A percentile compares a stretch with the other conserved stretches of the same genome.
These are phyloP conservation scores for Globisporangium orthogonon DNA, from an alignment of 352 stramenopile genomes.

Conservation along the genomic window DNA sequence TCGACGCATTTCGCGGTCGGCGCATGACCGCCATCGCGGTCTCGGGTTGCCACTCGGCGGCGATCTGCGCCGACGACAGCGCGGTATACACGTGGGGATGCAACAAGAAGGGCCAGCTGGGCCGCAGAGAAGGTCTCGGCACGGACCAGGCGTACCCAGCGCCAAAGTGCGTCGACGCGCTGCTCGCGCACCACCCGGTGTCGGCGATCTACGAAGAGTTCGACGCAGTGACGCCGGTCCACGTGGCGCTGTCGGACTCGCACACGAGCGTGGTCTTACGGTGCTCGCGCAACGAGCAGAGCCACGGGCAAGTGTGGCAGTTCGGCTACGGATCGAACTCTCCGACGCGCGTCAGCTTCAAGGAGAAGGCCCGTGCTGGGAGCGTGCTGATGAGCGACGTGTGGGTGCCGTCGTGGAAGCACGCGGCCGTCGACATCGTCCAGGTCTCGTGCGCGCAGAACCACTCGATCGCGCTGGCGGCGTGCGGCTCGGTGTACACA, in stretches of 20 bases:
- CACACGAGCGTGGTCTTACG: constrained; percentile 67
- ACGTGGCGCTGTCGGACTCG: constrained; percentile 64
- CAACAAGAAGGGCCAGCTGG: constrained; percentile 76
- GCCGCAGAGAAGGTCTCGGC: constrained; percentile 66
- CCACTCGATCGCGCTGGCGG: constrained; percentile 70
- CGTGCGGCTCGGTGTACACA: constrained; percentile 59
- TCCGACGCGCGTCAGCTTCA: constrained; percentile 59
- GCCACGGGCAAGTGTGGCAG: constrained; percentile 69
- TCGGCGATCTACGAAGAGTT: constrained; percentile 59
- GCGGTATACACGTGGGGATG: constrained; percentile 72
- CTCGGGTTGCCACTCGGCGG: constrained; percentile 65
- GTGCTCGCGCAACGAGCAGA: constrained; percentile 45
- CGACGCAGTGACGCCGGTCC: constrained; percentile 28
- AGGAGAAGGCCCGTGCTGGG: constrained; percentile 24
- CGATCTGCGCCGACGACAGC: constrained; percentile 39
- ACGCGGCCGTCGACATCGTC: constrained; percentile 48
- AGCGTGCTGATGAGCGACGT: constrained; percentile 41
- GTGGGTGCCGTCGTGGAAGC: constrained; percentile 53
- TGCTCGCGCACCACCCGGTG: constrained; percentile 42
- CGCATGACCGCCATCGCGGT: constrained; percentile 58
- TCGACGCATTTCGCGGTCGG: constrained; percentile 59
- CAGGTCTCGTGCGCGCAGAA: constrained; percentile 70
- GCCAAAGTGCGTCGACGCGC: constrained; percentile 50
- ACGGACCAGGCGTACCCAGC: constrained; percentile 55
- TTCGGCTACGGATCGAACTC: constrained; percentile 71